Evolutionary conservation across 192 early-diverging fungal genomes (phyloP), one percentile per base, ranked within the genome.

Genomic region (Phlyctochytrium planicorne): DNA sequence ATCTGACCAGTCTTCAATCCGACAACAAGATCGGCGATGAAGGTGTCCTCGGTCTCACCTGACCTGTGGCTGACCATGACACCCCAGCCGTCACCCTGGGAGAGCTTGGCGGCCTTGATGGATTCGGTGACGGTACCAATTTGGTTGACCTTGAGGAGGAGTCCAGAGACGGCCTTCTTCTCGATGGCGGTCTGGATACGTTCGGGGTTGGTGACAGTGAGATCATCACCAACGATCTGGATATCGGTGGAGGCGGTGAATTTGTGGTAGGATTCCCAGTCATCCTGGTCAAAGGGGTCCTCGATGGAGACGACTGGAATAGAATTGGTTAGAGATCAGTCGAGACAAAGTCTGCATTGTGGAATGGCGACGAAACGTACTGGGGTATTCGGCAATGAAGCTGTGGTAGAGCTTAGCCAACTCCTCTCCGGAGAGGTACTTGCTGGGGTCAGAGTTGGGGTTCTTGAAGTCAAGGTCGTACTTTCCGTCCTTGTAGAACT

Each of bases 51-150:
- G 68, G 95, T 97, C 82, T 98, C 95, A 65, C 95, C 96, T 24
- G 95, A 97, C 71, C 96, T 92, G 88, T 98, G 96, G 69, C 94
- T 96, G 66, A 96, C 94, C 96, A 98, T 98, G 80, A 97, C 94
- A 72, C 96, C 96, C 96, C 96, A 98, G 64, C 95, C 95, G 67
- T 89, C 93, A 52, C 75, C 67, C 68, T 93, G 91, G 63, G 94
- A 86, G 60, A 86, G 66, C 53, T 74, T 70, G 61, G 82, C 86
- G 40, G 83, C 83, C 47, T 78, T 62, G 81, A 98, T 98, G 53
- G 90, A 92, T 84, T 98, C 96, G 73, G 91, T 94, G 30, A 98
- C 86, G 63, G 93, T 93, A 61, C 96, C 96, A 79, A 98, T 98
- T 81, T 97, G 96, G 89, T 98, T 98, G 69, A 98, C 94, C 87